phyloP scores from a whole-genome alignment of 495 filamentous ascomycete genomes.

The Podospora tetraspora region DNA sequence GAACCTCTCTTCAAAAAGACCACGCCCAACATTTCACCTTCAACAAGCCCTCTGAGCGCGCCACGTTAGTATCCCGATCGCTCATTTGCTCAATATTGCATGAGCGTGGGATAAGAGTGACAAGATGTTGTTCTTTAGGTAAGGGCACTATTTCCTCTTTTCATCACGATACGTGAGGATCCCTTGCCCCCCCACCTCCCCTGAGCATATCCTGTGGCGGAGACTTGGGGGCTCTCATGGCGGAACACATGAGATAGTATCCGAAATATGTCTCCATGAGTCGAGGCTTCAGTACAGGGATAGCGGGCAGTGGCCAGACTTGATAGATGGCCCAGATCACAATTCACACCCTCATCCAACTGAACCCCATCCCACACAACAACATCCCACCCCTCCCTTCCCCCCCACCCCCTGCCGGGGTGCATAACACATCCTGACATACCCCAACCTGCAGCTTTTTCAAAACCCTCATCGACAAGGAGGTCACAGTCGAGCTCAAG shows the following conservation, averaged over 20 bases:
- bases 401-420: background rate
- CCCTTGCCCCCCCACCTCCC: background rate
- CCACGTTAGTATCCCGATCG: background rate
- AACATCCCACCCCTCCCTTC: background rate
- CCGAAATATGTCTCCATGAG: background rate
- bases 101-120: constrained; percentile 2
- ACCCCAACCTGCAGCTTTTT: constrained; percentile 66
- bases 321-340: background rate
- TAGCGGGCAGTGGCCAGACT: background rate
- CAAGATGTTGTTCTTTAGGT: constrained; percentile 60
- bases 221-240: background rate
- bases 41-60: background rate
- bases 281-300: background rate
- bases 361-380: background rate
- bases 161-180: background rate
- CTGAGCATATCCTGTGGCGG: background rate
- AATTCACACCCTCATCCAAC: background rate
- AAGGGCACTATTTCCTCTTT: constrained; percentile 9
- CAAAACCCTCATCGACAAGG: constrained; percentile 97
- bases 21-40: background rate
- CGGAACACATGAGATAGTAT: background rate
- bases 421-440: background rate
- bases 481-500: constrained; percentile 94
- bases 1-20: background rate
- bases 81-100: background rate